Conservation (phyloP, 2,329 filamentous ascomycete genomes). For the Metarhizium humberi region DNA sequence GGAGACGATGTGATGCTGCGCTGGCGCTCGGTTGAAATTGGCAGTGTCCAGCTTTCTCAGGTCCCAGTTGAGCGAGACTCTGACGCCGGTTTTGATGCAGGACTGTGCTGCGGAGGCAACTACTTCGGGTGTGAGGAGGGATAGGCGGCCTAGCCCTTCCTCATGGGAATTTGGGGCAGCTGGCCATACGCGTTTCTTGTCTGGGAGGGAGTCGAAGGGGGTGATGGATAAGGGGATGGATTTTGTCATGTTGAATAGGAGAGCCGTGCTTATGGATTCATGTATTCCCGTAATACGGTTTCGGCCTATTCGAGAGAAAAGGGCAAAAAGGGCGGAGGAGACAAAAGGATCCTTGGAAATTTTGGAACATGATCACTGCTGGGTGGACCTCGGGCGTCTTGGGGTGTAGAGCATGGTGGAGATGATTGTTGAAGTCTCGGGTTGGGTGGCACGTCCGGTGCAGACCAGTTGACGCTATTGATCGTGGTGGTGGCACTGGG, state of each 20-base stretch:
- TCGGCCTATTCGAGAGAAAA: not conserved
- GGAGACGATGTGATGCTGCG: conserved; percentile 39
- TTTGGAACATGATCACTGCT: not conserved
- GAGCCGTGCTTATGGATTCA: not conserved
- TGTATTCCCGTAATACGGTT: not conserved
- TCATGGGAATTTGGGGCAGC: conserved; percentile 33
- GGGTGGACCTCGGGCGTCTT: no score
- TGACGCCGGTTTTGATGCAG: conserved; percentile 39
- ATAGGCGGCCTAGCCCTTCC: conserved; percentile 43
- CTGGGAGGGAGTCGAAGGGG: conserved; percentile 30
- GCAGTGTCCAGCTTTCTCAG: conserved; percentile 46
- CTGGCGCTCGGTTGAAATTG: conserved; percentile 40
- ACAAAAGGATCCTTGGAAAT: not conserved
- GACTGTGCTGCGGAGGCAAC: conserved; percentile 34
- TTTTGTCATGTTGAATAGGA: not conserved
- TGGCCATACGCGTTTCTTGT: conserved; percentile 38
- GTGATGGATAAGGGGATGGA: not conserved
- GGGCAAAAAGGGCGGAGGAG: not conserved
- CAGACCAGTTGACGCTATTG: not conserved
- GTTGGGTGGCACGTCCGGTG: not conserved
- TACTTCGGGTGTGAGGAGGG: conserved; percentile 42
- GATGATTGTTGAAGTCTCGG: no score
- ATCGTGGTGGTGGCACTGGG: not conserved
- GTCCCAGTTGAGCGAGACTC: conserved; percentile 45
- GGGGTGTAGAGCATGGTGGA: no score